phyloP scores from a whole-genome alignment of 179 eudicot species.

The Beta macrorhiza region DNA sequence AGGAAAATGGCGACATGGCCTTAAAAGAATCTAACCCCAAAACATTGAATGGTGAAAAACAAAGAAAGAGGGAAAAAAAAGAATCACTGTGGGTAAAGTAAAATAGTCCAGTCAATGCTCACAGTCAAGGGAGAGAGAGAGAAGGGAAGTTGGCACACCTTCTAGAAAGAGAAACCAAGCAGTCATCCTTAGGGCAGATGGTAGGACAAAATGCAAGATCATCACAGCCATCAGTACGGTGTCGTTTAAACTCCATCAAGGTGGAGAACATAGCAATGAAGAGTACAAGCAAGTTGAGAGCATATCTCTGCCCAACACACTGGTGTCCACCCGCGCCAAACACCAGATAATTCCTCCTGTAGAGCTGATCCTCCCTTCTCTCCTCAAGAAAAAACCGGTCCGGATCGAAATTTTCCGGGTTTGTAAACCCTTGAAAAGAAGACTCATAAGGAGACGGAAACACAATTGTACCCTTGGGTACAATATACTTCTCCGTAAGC shows the following conservation, averaged over 20 bases:
- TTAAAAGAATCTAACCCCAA: background rate
- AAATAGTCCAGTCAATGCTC: conserved; percentile 1
- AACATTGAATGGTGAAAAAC: background rate
- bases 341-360: conserved; percentile 61
- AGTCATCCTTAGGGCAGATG: conserved; percentile 79
- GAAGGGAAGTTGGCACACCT: conserved; percentile 23
- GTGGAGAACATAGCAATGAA: conserved; percentile 68
- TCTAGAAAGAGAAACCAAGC: conserved; percentile 47
- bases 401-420: conserved; percentile 74
- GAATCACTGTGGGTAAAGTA: background rate
- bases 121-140: background rate
- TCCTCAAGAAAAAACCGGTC: conserved; percentile 63
- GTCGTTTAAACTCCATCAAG: conserved; percentile 64
- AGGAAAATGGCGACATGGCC: background rate
- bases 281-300: conserved; percentile 57
- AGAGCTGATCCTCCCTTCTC: conserved; percentile 60
- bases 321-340: conserved; percentile 89
- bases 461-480: conserved; percentile 75
- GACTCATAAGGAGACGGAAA: conserved; percentile 81
- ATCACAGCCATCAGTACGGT: conserved; percentile 72
- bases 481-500: conserved; percentile 43
- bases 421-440: conserved; percentile 70
- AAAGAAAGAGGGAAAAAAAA: background rate
- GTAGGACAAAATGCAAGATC: conserved; percentile 68
- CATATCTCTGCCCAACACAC: conserved; percentile 86